Evolutionary conservation across 176 grass and related monocot species (phyloP).

Genomic region (bread wheat (Triticum aestivum)): DNA sequence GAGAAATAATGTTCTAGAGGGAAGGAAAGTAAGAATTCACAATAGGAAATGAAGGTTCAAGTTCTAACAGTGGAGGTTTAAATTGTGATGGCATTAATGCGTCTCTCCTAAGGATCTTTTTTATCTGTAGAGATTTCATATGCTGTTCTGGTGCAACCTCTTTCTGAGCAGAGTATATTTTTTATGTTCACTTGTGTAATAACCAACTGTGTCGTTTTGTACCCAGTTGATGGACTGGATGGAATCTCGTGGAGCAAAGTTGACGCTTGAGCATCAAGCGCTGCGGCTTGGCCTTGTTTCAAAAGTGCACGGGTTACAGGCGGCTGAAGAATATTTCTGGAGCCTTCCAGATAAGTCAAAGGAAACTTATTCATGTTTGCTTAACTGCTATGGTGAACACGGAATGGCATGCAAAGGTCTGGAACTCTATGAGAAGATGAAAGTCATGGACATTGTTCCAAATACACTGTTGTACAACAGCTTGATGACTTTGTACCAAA

Average conservation of each 20-base stretch:
- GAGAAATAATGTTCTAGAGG: not conserved
- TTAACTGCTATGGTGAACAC: conserved; percentile 17
- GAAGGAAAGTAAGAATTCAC: not conserved
- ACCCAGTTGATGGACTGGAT: conserved; percentile 61
- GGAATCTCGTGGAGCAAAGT: conserved; percentile 27
- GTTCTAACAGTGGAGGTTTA: not conserved
- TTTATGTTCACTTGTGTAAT: not conserved
- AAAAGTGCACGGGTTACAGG: conserved; percentile 36
- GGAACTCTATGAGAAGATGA: conserved; percentile 46
- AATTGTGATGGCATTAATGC: not conserved
- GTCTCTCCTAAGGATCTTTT: not conserved
- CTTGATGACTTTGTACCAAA: conserved; percentile 48
- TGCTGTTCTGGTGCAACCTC: not conserved
- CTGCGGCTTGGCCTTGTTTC: conserved; percentile 42
- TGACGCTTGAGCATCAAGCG: conserved; percentile 28
- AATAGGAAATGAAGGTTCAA: not conserved
- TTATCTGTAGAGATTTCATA: not conserved
- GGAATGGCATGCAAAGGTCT: conserved; percentile 32
- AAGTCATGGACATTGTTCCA: conserved; percentile 15
- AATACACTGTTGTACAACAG: conserved; percentile 36
- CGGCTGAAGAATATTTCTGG: conserved; percentile 29
- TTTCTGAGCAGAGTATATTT: not conserved
- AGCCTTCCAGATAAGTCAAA: conserved; percentile 38
- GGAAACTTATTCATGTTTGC: conserved; percentile 26
- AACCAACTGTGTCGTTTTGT: not conserved